Evolutionary conservation across 2,329 filamentous ascomycete species (phyloP), one percentile per base, ranked within the genome.

Genomic region (Aspergillus novofumigatus): DNA sequence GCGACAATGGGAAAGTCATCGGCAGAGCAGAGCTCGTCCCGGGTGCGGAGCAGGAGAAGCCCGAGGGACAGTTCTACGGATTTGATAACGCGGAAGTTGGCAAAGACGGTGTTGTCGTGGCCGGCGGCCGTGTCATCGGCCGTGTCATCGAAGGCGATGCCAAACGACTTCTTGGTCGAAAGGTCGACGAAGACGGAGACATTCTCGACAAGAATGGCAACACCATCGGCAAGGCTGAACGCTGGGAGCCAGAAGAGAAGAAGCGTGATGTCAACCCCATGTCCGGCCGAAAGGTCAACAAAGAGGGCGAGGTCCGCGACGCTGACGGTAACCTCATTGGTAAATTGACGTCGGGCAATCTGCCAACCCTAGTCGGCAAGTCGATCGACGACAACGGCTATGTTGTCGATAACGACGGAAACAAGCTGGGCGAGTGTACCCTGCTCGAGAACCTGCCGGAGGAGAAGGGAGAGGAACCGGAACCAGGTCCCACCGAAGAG

Each of bases 141-240:
- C 82, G 82, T 49, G 74, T 90, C 5, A 73, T 85, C 4, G 83
- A 88, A 59, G 87, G 87, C 14, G 86, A 90, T 51, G 69, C 80
- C 8, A 86, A 86, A 74, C 80, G 81, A 54, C 79, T 90, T 26
- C 81, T 83, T 56, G 87, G 87, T 28, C 87, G 86, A 70, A 73
- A 80, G 38, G 86, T 90, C 23, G 87, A 90, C 56, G 77, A 86
- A 32, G 87, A 90, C 58, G 87, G 87, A 11, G 87, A 90, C 49
- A 82, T 90, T 32, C 74, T 87, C 4, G 87, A 90, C 67, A 84
- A 82, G 62, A 78, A 80, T n/a, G 87, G 87, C 14, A 90, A 90
- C 66, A 78, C 80, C 11, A 78, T 90, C 42, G 87, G 87, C 29
- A 84, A 81, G 59, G 86, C 85, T 2, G 86, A 91, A 69, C 84